phyloP scores from a whole-genome alignment of 768 basidiomycete species.

The Lactifluus volemus region DNA sequence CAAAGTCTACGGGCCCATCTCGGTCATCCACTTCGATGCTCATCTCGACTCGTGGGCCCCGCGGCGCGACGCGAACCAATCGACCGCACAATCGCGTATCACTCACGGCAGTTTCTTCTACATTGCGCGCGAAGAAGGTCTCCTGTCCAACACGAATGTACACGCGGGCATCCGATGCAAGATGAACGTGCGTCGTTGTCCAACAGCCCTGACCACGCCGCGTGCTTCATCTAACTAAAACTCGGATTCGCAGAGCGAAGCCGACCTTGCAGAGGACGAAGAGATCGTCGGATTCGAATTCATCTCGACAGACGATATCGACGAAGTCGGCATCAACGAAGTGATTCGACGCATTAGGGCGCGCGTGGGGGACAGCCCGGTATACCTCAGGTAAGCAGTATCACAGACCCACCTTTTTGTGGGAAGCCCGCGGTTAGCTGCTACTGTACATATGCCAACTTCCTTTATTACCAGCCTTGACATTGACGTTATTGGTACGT shows the following conservation, averaged over 20 bases:
- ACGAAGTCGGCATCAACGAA: slow-evolving; percentile 62
- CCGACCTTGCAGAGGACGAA: slow-evolving; percentile 60
- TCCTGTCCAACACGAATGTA: slow-evolving; percentile 64
- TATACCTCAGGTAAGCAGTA: slow-evolving; percentile 52
- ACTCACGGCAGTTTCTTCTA: slow-evolving; percentile 87
- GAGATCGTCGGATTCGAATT: slow-evolving; percentile 64
- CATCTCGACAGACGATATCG: slow-evolving; percentile 75
- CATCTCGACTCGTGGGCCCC: slow-evolving; percentile 60
- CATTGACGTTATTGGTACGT: slow-evolving; percentile 70
- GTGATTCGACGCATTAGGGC: slow-evolving; percentile 63
- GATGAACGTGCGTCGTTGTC: slow-evolving; percentile 37
- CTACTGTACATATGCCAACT: no score
- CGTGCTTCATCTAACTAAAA: not conserved
- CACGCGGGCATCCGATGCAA: slow-evolving; percentile 85
- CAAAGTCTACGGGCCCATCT: slow-evolving; percentile 73
- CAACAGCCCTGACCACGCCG: no score
- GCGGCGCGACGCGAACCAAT: slow-evolving; percentile 24
- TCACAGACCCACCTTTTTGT: not conserved
- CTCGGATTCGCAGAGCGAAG: slow-evolving; percentile 35
- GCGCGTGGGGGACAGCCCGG: slow-evolving; percentile 65
- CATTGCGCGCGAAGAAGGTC: slow-evolving; percentile 66
- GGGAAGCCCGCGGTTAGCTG: no score
- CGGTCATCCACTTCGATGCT: slow-evolving; percentile 79
- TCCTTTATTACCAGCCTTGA: slow-evolving; percentile 42
- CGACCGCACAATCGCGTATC: slow-evolving; percentile 51